Evolutionary conservation across 169 alveolate species (phyloP), one percentile per base, ranked within the genome.

Genomic region (Cryptosporidium meleagridis): DNA sequence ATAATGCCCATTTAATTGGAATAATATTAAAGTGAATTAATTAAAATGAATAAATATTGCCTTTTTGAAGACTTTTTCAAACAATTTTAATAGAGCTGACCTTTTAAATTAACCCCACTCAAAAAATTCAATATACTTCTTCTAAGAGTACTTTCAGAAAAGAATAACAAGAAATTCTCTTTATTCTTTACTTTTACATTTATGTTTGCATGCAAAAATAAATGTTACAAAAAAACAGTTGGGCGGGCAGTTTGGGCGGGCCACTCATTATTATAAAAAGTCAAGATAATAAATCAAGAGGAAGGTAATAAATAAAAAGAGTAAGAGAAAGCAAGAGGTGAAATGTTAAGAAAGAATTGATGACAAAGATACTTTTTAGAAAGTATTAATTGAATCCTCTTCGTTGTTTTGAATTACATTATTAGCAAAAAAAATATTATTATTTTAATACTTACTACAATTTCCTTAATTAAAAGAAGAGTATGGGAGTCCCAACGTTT

Each of bases 401-500:
- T 68, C 3, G n/a, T 9, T 16, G 10, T 3, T 68, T 44, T 10
- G 75, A 9, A 29, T 23, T 45, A 16, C 10, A 26, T 67, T 0
- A n/a, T 59, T 23, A 6, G 16, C 1, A 9, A 3, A 12, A 8
- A 0, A 21, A 12, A 12, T 45, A 9, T 45, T 48, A 58, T 33
- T 16, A 85, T 14, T 55, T 21, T 7, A 9, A 0, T n/a, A 23
- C 4, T 31, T 31, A 31, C 35, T 31, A 31, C 35, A 31, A 3
- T 31, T 31, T 31, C 35, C 35, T 31, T 31, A 0, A 37, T 26
- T 21, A 39, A 39, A 68, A 29, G 44, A 23, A 55, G 92, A 84
- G 98, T 31, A 31, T 98, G 99, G 99, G 99, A 87, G 99, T 98
- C 3, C 99, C 99, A 12, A 98, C 99, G 71, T 98, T 98, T 87